Base-by-base conservation (phyloP, 257 asterid genomes). In the Solanum pimpinellifolium region DNA sequence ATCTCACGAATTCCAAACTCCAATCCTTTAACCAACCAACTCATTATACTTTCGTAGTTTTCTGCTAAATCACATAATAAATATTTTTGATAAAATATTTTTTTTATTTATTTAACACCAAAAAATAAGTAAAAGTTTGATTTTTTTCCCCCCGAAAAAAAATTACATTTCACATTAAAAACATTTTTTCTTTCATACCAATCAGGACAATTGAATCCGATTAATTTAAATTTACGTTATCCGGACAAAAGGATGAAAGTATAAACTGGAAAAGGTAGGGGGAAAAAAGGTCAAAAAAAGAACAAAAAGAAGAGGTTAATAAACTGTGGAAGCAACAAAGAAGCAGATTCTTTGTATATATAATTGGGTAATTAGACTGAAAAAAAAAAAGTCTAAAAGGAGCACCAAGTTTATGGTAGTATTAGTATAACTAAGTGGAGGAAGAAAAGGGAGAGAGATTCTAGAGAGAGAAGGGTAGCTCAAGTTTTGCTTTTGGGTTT, bases 161-260 rank as follows among this genome's bases (percentile, higher is more conserved):
- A 41, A 41, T 7, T 7, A 8, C 11, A 41, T 41, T 41, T 41
- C 8, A 41, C 44, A 41, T 41, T 41, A 8, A 41, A 42, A 9
- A 42, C 4, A 2, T 42, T 9, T 42, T 42, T 9, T 11, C 39
- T 35, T 42, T 42, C 13, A 3, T 42, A 42, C 13, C 14, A 42
- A 9, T 0, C 4, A 9, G 1, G 1, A 5, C 0, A 5, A 5
- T 47, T 2, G 18, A 49, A 0, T 49, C 0, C 6, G 59, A 47
- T 0, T 4, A 62, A 62, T 10, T 62, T 62, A 62, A n/a, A n/a
- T 10, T 60, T 21, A 16, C 60, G 0, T 49, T 6, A 0, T 1
- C 25, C 1, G 0, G 2, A 23, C 13, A 70, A 31, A 31, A 16
- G 8, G 10, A 4, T 2, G 1, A 31, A 15, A 15, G 12, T 14